Conservation (phyloP, 2,329 filamentous ascomycete species). For the Hypoxylon rubiginosum region DNA sequence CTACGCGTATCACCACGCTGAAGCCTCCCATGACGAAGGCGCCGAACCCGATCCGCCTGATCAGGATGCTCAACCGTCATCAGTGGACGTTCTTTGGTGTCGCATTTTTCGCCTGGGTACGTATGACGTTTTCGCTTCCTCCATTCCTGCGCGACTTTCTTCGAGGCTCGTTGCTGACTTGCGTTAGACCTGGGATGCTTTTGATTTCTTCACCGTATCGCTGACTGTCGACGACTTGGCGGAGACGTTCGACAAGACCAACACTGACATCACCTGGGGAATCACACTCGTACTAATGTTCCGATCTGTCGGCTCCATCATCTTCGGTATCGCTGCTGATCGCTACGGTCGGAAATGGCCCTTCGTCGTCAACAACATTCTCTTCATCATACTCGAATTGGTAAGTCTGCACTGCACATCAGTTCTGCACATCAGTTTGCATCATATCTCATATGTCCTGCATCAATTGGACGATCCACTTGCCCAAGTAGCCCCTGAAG, state of each 20-base stretch:
- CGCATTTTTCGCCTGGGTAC: conserved; percentile 69
- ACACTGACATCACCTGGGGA: conserved; percentile 73
- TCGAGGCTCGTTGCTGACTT: conserved; percentile 19
- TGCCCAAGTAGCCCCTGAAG: conserved; percentile 18
- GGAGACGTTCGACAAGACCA: conserved; percentile 65
- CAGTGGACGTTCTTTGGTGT: conserved; percentile 70
- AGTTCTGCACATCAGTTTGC: conserved; percentile 22
- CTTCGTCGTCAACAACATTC: conserved; percentile 80
- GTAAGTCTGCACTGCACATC: conserved; percentile 57
- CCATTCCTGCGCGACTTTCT: conserved; percentile 9
- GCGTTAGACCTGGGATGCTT: conserved; percentile 70
- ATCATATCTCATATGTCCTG: conserved; percentile 7
- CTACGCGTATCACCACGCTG: conserved; percentile 67
- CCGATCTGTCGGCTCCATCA: conserved; percentile 66
- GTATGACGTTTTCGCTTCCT: conserved; percentile 34
- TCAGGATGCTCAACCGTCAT: conserved; percentile 62
- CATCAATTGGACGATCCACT: conserved; percentile 20
- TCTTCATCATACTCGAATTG: conserved; percentile 79
- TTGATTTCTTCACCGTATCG: conserved; percentile 76
- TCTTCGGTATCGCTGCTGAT: conserved; percentile 69
- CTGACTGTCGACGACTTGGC: conserved; percentile 69
- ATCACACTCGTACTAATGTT: conserved; percentile 75
- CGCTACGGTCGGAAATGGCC: conserved; percentile 76
- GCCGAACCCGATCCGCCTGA: conserved; percentile 65
- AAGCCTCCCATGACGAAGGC: conserved; percentile 69